Conservation (phyloP, 208 protist species). For the Trypanosoma rangeli region DNA sequence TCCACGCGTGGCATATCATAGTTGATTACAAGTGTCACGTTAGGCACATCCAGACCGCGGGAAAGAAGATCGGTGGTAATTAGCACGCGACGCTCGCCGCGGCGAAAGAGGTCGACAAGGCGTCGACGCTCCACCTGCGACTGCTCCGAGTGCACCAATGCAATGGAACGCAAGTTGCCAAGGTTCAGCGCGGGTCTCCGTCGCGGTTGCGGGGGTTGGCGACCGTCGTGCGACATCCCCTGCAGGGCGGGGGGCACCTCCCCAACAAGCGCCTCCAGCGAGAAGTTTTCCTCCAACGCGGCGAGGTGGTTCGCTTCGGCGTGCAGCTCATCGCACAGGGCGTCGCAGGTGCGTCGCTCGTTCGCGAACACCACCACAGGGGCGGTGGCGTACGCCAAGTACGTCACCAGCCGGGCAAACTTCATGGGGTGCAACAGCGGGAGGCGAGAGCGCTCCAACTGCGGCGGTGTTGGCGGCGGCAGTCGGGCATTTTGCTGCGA, state of each 20-base stretch:
- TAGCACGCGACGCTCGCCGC: constrained; percentile 93
- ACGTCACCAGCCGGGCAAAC: constrained; percentile 69
- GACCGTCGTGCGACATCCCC: neutral
- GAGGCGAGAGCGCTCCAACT: constrained; percentile 25
- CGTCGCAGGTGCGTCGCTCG: constrained; percentile 72
- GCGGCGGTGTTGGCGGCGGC: constrained; percentile 4
- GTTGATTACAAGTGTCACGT: constrained; percentile 97
- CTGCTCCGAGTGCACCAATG: constrained; percentile 76
- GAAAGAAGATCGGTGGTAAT: constrained; percentile 98
- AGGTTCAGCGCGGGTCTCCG: constrained; percentile 16
- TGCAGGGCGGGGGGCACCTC: constrained; percentile 29
- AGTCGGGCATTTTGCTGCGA: neutral
- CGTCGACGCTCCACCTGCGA: constrained; percentile 89
- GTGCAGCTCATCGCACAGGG: constrained; percentile 60
- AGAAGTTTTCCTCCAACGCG: constrained; percentile 38
- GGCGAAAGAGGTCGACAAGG: constrained; percentile 95
- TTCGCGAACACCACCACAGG: constrained; percentile 84
- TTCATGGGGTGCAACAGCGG: constrained; percentile 63
- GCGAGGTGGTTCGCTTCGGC: constrained; percentile 48
- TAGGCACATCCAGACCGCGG: constrained; percentile 94
- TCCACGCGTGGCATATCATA: constrained; percentile 93
- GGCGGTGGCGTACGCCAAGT: constrained; percentile 51
- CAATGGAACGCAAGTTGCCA: constrained; percentile 59
- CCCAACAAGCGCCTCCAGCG: constrained; percentile 49
- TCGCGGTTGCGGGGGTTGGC: neutral